Conservation (phyloP, 768 basidiomycete genomes). For the Rhizopogon vinicolor region DNA sequence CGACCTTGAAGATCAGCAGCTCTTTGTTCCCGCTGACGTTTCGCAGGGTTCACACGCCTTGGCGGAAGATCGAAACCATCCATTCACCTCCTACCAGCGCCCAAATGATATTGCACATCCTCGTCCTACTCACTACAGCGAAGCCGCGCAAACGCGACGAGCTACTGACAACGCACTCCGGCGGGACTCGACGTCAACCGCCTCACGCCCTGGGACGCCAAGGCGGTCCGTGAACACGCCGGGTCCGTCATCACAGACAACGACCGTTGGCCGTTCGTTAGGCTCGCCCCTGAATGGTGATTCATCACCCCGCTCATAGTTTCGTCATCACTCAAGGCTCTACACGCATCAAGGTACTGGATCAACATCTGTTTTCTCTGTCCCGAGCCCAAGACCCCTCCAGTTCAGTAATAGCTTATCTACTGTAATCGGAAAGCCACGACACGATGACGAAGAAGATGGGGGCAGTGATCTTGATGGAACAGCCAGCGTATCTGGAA, state of each 20-base stretch:
- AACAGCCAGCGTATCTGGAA: slow-evolving; percentile 35
- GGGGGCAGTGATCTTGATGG: slow-evolving; percentile 32
- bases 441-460: slow-evolving; percentile 13
- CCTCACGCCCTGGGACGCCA: slow-evolving; percentile 22
- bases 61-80: slow-evolving; percentile 4
- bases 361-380: slow-evolving; percentile 14
- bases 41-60: slow-evolving; percentile 9
- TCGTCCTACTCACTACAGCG: slow-evolving; percentile 20
- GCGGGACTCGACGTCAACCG: slow-evolving; percentile 11
- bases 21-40: slow-evolving; percentile 72
- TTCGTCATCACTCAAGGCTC: slow-evolving; percentile 30
- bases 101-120: slow-evolving; percentile 22
- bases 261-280: slow-evolving; percentile 27
- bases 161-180: slow-evolving; percentile 5
- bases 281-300: slow-evolving; percentile 45
- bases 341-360: slow-evolving; percentile 28
- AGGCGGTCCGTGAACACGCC: slow-evolving; percentile 22
- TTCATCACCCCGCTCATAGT: slow-evolving; percentile 37
- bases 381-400: slow-evolving; percentile 15
- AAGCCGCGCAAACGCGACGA: slow-evolving; percentile 11
- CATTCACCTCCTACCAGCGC: slow-evolving; percentile 4
- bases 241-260: slow-evolving; percentile 26
- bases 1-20: slow-evolving; percentile 57
- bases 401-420: slow-evolving; percentile 16
- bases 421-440: slow-evolving; percentile 7